Evolutionary conservation across 805 yeast genomes (phyloP), one percentile per base, ranked within the genome.

Genomic region (Candida golubevii): DNA sequence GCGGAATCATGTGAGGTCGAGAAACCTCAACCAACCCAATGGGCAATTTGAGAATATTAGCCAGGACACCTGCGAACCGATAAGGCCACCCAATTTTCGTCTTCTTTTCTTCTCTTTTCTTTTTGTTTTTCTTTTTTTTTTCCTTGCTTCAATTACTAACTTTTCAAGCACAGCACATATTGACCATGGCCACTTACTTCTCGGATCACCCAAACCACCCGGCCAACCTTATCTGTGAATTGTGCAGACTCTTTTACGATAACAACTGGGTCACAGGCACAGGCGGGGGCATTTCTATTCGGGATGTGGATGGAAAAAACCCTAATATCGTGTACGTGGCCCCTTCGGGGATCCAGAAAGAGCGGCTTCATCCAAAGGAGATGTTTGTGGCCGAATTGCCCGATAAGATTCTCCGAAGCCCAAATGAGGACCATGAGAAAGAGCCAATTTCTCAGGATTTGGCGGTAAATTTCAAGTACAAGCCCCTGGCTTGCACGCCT

Each of bases 341-440:
- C 0, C 97, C 98, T 5, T 85, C 95, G n/a, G 97, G 97, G 1
- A 95, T 90, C 8, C 97, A 90, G 61, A 90, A 90, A 67, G 98
- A 90, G 61, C 72, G 89, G 48, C 82, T 90, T 79, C 66, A 74
- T 34, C 95, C 96, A 4, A 74, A 77, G 50, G 88, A 91, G 60
- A 75, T 90, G 79, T 88, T 88, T 62, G 88, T 88, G 11, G 79
- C 82, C 67, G 81, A 82, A 47, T 61, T 71, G n/a, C 67, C 73
- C 4, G 71, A 77, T 7, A 71, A 74, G 37, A 78, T 82, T 46
- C 45, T 84, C 12, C 65, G 85, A 32, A 69, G 69, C n/a, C 96
- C 96, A 2, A 61, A 71, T 36, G 47, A 47, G 26, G 63, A 63
- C 38, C 41, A 33, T 26, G 47, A 44, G 26, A 35, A 29, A 10